Base-by-base conservation (phyloP, 1,139 yeast genomes). In the Suhomyces ambrosiae region DNA sequence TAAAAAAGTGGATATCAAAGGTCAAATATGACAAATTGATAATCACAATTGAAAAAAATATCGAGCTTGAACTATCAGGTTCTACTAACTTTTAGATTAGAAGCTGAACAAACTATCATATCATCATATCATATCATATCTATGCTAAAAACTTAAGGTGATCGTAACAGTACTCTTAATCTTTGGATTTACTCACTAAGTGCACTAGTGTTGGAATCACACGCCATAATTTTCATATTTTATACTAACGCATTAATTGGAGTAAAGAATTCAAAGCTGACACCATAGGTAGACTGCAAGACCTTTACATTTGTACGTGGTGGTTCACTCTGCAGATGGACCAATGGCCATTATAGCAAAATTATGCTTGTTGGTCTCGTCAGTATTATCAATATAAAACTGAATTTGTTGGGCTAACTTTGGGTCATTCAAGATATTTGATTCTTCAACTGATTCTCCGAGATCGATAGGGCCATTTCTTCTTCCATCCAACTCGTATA, bases 401-500 rank as follows among this genome's bases (percentile, higher is more conserved):
- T 79, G 76, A 31, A 90, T 79, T 47, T 83, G 76, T 6, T 70
- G 64, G 10, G 68, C 56, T 13, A 89, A 67, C 15, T 63, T 56
- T 2, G 69, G 63, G 32, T 81, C 82, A 17, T 73, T 69, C 23
- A 88, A 54, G 26, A 89, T 70, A 50, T 83, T 83, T 2, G 54
- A 48, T 7, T 48, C 56, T 2, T 29, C 45, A 1, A 46, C 56
- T 3, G 73, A 54, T 10, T 49, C 50, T 0, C 94, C 90, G 40
- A 86, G 65, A 44, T 76, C 80, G 31, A 82, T 68, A 0, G 96
- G 90, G 0, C 96, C 95, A 29, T 64, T 65, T 48, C 96, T 73
- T 48, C 97, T 72, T 0, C 98, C 98, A 56, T 92, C 98, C 33
- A 92, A 71, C 59, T 92, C 97, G 50, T 79, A 86, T 21, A 90